phyloP scores from a whole-genome alignment of 2,329 filamentous ascomycete genomes.

The Aspergillus awamori region DNA sequence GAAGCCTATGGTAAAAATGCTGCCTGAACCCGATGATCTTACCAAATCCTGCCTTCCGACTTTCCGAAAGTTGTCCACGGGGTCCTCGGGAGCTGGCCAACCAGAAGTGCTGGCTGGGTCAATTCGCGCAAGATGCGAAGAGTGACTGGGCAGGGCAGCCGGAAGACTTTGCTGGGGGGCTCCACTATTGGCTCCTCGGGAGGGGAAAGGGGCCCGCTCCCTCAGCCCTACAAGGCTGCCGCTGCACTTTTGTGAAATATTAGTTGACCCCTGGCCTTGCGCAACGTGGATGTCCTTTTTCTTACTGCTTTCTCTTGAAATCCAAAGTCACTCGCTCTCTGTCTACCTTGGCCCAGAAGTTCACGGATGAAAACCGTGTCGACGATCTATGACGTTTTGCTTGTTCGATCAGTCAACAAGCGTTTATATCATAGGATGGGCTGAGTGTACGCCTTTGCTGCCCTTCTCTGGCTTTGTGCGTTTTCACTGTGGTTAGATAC shows the following conservation, averaged over 20 bases:
- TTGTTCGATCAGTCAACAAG: neutral
- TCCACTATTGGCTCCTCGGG: neutral
- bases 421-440: neutral
- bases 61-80: neutral
- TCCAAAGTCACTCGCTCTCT: too few relatives aligned
- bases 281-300: neutral
- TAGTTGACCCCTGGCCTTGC: neutral
- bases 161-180: neutral
- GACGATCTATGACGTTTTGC: neutral
- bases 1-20: neutral
- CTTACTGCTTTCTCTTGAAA: neutral
- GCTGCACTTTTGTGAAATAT: neutral
- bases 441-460: neutral
- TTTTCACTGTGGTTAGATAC: neutral
- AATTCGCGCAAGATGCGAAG: neutral
- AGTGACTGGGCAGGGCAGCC: neutral
- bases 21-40: neutral
- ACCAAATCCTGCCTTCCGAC: neutral
- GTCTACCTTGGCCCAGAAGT: too few relatives aligned
- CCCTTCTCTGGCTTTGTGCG: neutral
- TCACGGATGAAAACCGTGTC: neutral
- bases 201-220: neutral
- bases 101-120: neutral
- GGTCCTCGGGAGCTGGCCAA: neutral
- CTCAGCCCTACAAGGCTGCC: constrained; percentile 4